Percentiles rank a stretch among this genome's conserved stretches.
Conservation (phyloP, 441 rosid genomes). For the Kokia cookei region DNA sequence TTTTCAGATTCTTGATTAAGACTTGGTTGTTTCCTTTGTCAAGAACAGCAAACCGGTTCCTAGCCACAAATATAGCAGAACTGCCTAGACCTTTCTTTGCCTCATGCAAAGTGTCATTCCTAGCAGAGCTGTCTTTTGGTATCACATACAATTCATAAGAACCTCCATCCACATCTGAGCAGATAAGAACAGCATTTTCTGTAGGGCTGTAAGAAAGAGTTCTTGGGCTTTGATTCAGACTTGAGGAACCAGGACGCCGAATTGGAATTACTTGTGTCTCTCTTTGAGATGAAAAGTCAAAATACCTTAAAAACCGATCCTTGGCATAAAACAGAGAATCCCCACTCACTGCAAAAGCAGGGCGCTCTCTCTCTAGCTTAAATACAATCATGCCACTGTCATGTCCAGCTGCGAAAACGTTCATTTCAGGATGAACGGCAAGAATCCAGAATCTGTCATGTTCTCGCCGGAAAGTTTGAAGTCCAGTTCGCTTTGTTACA, state of each 20-base stretch:
- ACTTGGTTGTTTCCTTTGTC: conserved; percentile 75
- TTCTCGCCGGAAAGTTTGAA: conserved; percentile 82
- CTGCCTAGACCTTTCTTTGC: conserved; percentile 78
- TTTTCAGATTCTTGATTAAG: conserved; percentile 56
- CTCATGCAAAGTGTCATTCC: conserved; percentile 64
- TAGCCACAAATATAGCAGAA: conserved; percentile 72
- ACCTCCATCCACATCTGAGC: conserved; percentile 87
- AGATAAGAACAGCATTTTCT: conserved; percentile 74
- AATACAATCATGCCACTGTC: conserved; percentile 95
- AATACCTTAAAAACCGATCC: conserved; percentile 72
- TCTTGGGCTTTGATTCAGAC: conserved; percentile 80
- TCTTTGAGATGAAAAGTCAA: conserved; percentile 60
- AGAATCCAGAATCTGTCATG: conserved; percentile 90
- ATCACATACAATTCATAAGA: conserved; percentile 75
- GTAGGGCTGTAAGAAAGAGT: conserved; percentile 84
- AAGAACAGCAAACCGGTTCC: conserved; percentile 75
- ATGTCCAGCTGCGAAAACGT: conserved; percentile 89
- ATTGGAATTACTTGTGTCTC: conserved; percentile 76
- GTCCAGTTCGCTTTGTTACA: conserved; percentile 74
- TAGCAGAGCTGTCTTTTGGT: conserved; percentile 62
- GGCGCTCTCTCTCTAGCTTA: conserved; percentile 84
- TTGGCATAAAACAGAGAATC: conserved; percentile 64
- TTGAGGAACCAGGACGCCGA: conserved; percentile 68
- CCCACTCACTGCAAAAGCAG: conserved; percentile 80
- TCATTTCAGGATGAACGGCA: conserved; percentile 79